A percentile compares a stretch with the other conserved stretches of the same genome.
These are phyloP conservation scores for Colletotrichum musicola DNA, from an alignment of 2,329 filamentous ascomycete species.

Conservation along the genomic window DNA sequence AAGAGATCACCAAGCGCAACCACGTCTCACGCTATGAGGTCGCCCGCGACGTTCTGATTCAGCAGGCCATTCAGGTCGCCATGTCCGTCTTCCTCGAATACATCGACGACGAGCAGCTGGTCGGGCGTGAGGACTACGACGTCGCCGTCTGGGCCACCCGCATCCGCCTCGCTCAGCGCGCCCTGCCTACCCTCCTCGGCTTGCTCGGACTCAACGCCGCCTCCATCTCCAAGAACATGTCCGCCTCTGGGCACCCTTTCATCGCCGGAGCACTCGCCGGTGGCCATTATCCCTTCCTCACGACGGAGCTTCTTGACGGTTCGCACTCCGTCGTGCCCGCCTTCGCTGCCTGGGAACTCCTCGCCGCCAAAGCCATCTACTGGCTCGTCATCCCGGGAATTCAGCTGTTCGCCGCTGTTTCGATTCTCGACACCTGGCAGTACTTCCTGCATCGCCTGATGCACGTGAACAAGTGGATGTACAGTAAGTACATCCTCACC, in stretches of 20 bases:
- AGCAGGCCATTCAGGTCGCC: conserved; percentile 89
- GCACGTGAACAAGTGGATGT: conserved; percentile 98
- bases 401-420: conserved; percentile 81
- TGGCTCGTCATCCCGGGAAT: conserved; percentile 79
- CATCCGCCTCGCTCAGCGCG: conserved; percentile 81
- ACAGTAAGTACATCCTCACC: conserved; percentile 82
- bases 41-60: conserved; percentile 88
- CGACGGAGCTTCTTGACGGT: conserved; percentile 66
- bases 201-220: conserved; percentile 81
- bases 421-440: conserved; percentile 94
- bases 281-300: conserved; percentile 82
- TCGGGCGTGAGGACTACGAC: conserved; percentile 86
- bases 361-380: conserved; percentile 82
- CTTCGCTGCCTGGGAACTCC: conserved; percentile 87
- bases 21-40: conserved; percentile 88
- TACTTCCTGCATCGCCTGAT: conserved; percentile 97
- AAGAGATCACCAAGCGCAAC: conserved; percentile 89
- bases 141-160: conserved; percentile 90
- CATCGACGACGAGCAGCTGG: conserved; percentile 79
- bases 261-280: conserved; percentile 83
- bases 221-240: conserved; percentile 81
- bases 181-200: conserved; percentile 78
- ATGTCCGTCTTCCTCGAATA: conserved; percentile 76
- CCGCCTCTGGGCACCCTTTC: conserved; percentile 73
- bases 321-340: conserved; percentile 70